A percentile compares a stretch with the other conserved stretches of the same genome.
Evolutionary conservation across 768 basidiomycete genomes (phyloP).

Genomic region (Leccinum aurantiacum): DNA sequence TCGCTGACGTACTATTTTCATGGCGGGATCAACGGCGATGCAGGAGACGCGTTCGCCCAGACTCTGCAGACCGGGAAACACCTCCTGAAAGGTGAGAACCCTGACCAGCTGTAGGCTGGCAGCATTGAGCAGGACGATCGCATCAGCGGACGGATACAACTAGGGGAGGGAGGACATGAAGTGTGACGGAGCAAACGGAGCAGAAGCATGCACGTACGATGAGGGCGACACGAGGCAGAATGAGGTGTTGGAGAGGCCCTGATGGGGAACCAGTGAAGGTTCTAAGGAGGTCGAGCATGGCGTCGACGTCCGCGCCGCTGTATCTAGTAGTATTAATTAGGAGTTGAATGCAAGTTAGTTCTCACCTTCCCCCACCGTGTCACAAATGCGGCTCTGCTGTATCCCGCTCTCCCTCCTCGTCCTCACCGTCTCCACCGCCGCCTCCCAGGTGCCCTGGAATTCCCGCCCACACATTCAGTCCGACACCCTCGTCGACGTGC

Average conservation of each 20-base stretch:
- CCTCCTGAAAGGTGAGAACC: slow-evolving; percentile 77
- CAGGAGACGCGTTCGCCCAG: slow-evolving; percentile 50
- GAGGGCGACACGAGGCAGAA: slow-evolving; percentile 53
- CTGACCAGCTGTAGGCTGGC: slow-evolving; percentile 60
- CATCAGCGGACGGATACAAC: slow-evolving; percentile 73
- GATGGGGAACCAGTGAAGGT: slow-evolving; percentile 54
- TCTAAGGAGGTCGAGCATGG: slow-evolving; percentile 49
- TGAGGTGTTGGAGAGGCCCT: slow-evolving; percentile 55
- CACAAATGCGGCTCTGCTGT: slow-evolving; percentile 35
- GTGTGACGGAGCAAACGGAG: neutral
- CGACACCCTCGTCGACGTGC: slow-evolving; percentile 74
- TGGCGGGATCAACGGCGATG: slow-evolving; percentile 70
- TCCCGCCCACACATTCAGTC: slow-evolving; percentile 33
- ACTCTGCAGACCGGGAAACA: slow-evolving; percentile 61
- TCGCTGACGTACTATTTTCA: slow-evolving; percentile 68
- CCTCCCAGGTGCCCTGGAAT: slow-evolving; percentile 27
- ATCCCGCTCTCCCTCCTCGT: slow-evolving; percentile 37
- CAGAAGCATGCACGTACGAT: slow-evolving; percentile 47
- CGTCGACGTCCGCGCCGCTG: neutral
- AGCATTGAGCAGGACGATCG: slow-evolving; percentile 73
- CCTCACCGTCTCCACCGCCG: slow-evolving; percentile 13
- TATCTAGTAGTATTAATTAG: neutral
- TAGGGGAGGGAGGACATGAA: slow-evolving; percentile 28
- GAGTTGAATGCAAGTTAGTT: neutral
- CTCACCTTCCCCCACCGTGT: neutral